A percentile compares a stretch with the other conserved stretches of the same genome.
phyloP scores from a whole-genome alignment of 1,284 basidiomycete species.

The Moesziomyces parantarcticus region DNA sequence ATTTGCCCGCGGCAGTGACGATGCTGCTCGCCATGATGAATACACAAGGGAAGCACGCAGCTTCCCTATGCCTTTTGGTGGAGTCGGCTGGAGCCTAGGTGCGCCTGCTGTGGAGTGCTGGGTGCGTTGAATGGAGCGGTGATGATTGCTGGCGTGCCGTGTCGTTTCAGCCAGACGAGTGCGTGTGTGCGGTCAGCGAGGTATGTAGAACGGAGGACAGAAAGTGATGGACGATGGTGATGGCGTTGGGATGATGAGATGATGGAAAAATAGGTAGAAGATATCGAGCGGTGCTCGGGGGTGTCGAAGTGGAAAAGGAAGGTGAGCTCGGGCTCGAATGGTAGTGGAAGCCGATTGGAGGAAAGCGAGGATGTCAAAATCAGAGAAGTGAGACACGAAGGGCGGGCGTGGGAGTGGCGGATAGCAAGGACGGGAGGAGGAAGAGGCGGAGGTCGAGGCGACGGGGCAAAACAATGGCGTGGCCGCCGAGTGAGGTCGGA shows the following conservation, averaged over 20 bases:
- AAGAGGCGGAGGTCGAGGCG: too few species aligned
- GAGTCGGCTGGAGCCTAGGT: neutral
- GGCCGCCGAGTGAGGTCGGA: neutral
- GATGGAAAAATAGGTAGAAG: neutral
- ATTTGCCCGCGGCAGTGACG: slow-evolving; percentile 20
- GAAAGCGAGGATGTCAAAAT: neutral
- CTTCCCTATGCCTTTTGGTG: slow-evolving; percentile 10
- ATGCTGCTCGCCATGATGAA: slow-evolving; percentile 34
- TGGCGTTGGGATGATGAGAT: neutral
- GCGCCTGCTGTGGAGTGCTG: neutral
- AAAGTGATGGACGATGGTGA: neutral
- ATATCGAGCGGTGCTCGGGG: neutral
- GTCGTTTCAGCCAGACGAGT: neutral
- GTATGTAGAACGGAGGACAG: neutral
- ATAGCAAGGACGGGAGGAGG: too few species aligned
- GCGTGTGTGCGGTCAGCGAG: neutral
- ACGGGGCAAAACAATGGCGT: neutral
- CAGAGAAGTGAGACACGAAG: slow-evolving; percentile 7
- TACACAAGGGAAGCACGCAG: slow-evolving; percentile 14
- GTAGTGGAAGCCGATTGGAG: neutral
- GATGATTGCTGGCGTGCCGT: too few species aligned
- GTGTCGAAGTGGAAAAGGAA: slow-evolving; percentile 22
- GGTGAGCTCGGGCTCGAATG: neutral
- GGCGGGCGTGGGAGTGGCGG: neutral
- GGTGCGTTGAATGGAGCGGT: neutral